Base-by-base conservation (phyloP, 2,329 filamentous ascomycete genomes). In the Fusarium verrucosum region DNA sequence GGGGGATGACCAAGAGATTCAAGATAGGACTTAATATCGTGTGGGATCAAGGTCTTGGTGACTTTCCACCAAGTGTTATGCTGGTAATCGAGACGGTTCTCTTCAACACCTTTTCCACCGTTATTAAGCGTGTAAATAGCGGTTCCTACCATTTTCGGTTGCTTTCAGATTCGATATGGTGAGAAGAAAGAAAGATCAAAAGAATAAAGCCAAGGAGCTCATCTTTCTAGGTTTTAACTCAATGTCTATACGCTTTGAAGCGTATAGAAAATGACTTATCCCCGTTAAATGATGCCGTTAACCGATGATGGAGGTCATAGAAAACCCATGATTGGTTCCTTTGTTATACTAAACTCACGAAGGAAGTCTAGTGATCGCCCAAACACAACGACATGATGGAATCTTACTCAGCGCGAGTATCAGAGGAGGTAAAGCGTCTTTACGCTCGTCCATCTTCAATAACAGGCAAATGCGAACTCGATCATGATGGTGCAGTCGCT, bases 111-210 rank as follows among this genome's bases (percentile, higher is more conserved):
- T 10, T 47, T 55, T n/a, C 25, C 38, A 5, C 54, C 54, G 10
- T 35, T 55, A 10, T 58, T 55, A 6, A 58, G 54, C 2, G 28
- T 47, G 22, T 58, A 58, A 8, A 58, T 58, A 10, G 37, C 19
- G 4, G 42, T 25, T 8, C 25, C 20, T 4, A 28, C 19, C 50
- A 55, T 58, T 4, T 33, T 19, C 4, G 10, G 30, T 7, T 7
- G 1, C 4, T 32, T 32, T n/a, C n/a, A n/a, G n/a, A n/a, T n/a
- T 23, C 8, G 23, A 23, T 5, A 23, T 23, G 5, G 23, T 5
- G 8, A 23, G 23, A 8, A 23, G 23, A 8, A 23, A 23, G 5
- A 23, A 23, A 5, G 8, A 8, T 16, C 30, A 32, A 32, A 32
- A 3, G 30, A n/a, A n/a, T n/a, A n/a, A n/a, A n/a, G n/a, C n/a